Evolutionary conservation across 805 yeast genomes (phyloP), one percentile per base, ranked within the genome.

Genomic region (Candida xyloterini): DNA sequence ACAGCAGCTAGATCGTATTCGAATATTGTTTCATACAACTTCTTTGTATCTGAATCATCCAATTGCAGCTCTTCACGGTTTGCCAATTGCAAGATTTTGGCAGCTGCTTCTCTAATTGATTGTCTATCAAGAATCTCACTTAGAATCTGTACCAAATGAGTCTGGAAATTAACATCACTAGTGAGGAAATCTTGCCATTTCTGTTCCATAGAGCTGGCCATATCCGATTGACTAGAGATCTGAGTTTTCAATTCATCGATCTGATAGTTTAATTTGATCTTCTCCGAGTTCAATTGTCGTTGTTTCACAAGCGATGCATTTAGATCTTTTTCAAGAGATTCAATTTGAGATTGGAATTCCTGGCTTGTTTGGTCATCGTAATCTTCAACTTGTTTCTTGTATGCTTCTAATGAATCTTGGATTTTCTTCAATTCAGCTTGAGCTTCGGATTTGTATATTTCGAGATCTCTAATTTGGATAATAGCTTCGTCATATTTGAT

Each of bases 1-100:
- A 76, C 70, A 0, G 86, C 88, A 32, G 79, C 63, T n/a, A 74
- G 73, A 47, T 78, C 76, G 51, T 78, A 81, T n/a, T 57, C 52
- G 35, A 56, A 48, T 2, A 61, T 44, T 2, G 57, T 39, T 10
- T 48, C 56, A 59, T 75, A 44, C 50, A 65, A 33, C 15, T 67
- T 69, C 26, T 58, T 53, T 13, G 62, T 48, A 18, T 60, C 60
- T 5, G 44, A 35, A 11, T 48, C 49, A 27, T 52, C 56, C 26
- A 55, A 44, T 30, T 46, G 48, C 23, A 48, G 36, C 14, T 43
- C 42, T n/a, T 52, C 55, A 26, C 52, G 42, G 27, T 68, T 63
- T 7, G 67, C 59, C 33, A 73, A 48, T 38, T 66, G 63, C 7
- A 68, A 65, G 21, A 81, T 59, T 48, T 79, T 75, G 15, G 65